Base-by-base conservation (phyloP, 2,329 filamentous ascomycete species). In the Zarea fungicola region DNA sequence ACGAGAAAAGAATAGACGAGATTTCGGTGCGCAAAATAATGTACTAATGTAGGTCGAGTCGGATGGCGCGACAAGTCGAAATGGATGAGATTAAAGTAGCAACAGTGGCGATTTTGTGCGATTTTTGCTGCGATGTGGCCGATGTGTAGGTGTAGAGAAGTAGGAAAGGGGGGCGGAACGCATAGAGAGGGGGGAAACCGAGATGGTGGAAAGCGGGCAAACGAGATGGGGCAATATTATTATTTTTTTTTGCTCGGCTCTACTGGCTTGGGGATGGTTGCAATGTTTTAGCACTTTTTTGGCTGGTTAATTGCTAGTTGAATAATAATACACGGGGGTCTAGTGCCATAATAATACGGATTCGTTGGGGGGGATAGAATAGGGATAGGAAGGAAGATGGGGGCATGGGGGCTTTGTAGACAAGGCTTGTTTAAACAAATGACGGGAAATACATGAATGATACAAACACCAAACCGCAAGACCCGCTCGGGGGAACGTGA, bases 51-150 rank as follows among this genome's bases (percentile, higher is more conserved):
- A 53, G 50, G 65, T 70, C 69, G 64, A 54, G 56, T 60, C 54
- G 49, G 61, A 58, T 58, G 56, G 48, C 45, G 56, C 55, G 62
- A 62, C 49, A 58, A 64, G 63, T 64, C 55, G 56, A 58, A 63
- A 67, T 67, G 62, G 71, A 76, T 75, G 72, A 55, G 56, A 62
- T 67, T 62, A 58, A 62, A 64, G 59, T 63, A 42, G 52, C 50
- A 55, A 56, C 56, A 49, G 49, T 52, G 52, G 54, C 48, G 43
- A 42, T 49, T 56, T 59, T 60, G 52, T 60, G 63, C 58, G 58
- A 60, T 59, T 60, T 59, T 42, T 49, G 46, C 39, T 29, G 46
- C 26, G 62, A 59, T 59, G 62, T 61, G 57, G 54, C 52, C 46
- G 56, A 54, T 59, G 55, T 60, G 53, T 55, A 54, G 58, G 60